Conservation (phyloP, 2,329 filamentous ascomycete species). For the Penicillium nordicum region DNA sequence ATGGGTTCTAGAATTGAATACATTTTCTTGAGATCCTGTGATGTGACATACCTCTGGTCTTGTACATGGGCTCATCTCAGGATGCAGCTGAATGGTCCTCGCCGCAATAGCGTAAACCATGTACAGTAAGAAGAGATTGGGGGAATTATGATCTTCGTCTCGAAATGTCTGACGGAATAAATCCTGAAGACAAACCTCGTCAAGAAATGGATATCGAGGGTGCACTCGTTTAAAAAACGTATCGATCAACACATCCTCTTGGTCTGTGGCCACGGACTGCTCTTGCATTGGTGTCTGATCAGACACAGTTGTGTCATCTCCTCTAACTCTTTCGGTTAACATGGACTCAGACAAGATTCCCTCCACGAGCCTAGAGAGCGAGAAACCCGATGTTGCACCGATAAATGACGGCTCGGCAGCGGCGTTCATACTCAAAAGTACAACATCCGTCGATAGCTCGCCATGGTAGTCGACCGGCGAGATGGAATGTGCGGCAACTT, state of each 20-base stretch:
- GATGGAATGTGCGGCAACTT: not conserved
- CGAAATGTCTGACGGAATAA: not conserved
- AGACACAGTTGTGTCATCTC: not conserved
- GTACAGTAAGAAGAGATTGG: not conserved
- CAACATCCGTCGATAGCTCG: not conserved
- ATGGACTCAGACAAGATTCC: not conserved
- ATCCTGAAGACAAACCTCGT: not conserved
- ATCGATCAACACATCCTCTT: not conserved
- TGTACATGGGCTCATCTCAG: not conserved
- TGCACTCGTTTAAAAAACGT: not conserved
- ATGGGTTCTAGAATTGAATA: not conserved
- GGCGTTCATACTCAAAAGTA: not conserved
- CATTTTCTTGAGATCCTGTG: not conserved
- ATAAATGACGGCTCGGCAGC: not conserved
- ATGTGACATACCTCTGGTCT: not conserved
- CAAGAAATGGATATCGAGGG: not conserved
- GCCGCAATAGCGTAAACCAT: not conserved
- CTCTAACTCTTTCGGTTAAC: not conserved
- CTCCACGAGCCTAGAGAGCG: not conserved
- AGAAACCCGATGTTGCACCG: not conserved
- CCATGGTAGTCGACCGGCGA: not conserved
- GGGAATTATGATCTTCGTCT: not conserved
- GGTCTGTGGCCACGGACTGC: not conserved
- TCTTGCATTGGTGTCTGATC: not conserved
- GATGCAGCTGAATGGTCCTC: not conserved